Base-by-base conservation (phyloP, 164 flowering plant species). In the Vitis rupestris region DNA sequence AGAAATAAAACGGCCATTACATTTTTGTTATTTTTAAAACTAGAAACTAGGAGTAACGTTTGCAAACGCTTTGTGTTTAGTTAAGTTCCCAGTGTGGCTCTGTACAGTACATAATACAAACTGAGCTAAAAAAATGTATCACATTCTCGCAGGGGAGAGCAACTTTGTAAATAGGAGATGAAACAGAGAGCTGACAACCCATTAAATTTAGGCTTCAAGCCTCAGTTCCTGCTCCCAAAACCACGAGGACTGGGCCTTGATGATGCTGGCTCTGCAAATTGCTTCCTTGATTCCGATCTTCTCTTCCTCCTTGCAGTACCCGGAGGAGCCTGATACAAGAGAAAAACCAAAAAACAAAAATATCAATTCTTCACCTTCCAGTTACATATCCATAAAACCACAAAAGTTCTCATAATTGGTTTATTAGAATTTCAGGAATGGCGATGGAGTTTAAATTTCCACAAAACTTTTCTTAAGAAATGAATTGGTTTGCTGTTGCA, bases 301-400 rank as follows among this genome's bases (percentile, higher is more conserved):
- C 82, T 87, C 75, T 77, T 91, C 71, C 98, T 83, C 76, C 93
- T 83, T 54, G 97, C 95, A 59, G 95, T 93, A 50, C 98, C 97
- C 48, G 95, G 90, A 63, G 92, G 93, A 63, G 90, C 92, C 97
- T 91, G 70, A 55, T 68, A 8, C 30, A 60, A 27, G 17, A 37
- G 30, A 12, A 17, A 65, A 13, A 50, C 8, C 14, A 47, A 11
- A 52, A 19, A 19, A 52, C 14, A 17, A 37, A 37, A 37, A 37
- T 37, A 56, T 47, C 31, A 58, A 11, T 3, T 59, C 15, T 50
- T 27, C 47, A 15, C 56, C 19, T 52, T 29, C 15, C 2, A 1
- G 44, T 37, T 37, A 0, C 15, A 51, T 51, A 23, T 9, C n/a
- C 15, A 29, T 3, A 8, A 15, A 55, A 9, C 44, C 9, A 29